Evolutionary conservation across 495 filamentous ascomycete species (phyloP).

Genomic region (Hypomontagnella submonticulosa): DNA sequence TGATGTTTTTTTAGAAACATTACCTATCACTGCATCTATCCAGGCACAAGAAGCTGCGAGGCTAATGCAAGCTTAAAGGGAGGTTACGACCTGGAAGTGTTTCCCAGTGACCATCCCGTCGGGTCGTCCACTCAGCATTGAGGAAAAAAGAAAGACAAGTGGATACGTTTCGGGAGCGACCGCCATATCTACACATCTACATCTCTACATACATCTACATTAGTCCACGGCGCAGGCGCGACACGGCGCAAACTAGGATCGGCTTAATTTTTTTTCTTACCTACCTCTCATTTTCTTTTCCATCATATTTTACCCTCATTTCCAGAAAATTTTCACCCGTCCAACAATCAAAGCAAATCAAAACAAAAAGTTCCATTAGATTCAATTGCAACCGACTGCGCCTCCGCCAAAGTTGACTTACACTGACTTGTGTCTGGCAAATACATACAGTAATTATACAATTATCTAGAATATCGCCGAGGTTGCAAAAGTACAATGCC

Average conservation of each 20-base stretch:
- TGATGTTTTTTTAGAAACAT: constrained; percentile 39
- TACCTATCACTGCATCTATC: constrained; percentile 38
- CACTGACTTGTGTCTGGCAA: constrained; percentile 20
- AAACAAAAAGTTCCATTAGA: constrained; percentile 9
- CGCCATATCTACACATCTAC: constrained; percentile 17
- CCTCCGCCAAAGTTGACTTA: constrained; percentile 25
- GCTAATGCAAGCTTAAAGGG: constrained; percentile 59
- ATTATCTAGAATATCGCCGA: constrained; percentile 31
- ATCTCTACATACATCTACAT: no score
- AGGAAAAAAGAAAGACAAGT: constrained; percentile 28
- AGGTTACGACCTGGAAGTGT: constrained; percentile 41
- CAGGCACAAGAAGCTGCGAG: constrained; percentile 40
- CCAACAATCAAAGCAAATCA: constrained; percentile 14
- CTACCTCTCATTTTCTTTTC: constrained; percentile 14
- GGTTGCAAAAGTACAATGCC: constrained; percentile 25
- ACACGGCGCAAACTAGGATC: not conserved
- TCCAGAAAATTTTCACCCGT: constrained; percentile 11
- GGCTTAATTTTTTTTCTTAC: constrained; percentile 16
- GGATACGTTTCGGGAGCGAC: constrained; percentile 40
- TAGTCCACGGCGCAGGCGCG: no score
- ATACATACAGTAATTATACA: not conserved
- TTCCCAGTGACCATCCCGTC: constrained; percentile 41
- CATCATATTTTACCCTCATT: constrained; percentile 16
- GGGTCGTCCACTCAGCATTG: constrained; percentile 33
- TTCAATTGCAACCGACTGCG: constrained; percentile 33